Conservation (phyloP, 331 rosid genomes). For the Erythrophleum ivorense region DNA sequence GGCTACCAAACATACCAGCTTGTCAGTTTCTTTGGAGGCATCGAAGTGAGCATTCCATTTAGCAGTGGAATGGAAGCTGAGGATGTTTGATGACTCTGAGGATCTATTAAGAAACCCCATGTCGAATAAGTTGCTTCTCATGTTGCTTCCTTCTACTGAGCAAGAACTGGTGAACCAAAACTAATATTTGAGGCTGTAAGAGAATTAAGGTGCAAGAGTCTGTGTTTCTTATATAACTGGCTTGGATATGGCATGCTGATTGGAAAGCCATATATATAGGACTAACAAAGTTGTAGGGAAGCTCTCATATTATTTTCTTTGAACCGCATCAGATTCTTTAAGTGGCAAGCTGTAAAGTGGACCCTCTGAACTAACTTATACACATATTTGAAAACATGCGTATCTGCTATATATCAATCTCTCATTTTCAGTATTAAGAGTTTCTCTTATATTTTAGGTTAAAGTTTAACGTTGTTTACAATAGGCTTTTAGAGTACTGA, state of each 20-base stretch:
- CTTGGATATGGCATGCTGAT: conserved; percentile 27
- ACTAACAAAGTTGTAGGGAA: conserved; percentile 10
- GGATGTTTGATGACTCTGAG: conserved; percentile 36
- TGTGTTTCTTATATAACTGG: conserved; percentile 27
- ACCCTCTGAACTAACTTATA: conserved; percentile 11
- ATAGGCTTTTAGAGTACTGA: neutral
- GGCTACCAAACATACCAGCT: conserved; percentile 62
- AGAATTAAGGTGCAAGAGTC: conserved; percentile 23
- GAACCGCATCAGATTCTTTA: conserved; percentile 40
- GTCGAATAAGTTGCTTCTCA: conserved; percentile 35
- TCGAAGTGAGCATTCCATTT: conserved; percentile 61
- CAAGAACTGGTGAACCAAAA: conserved; percentile 10
- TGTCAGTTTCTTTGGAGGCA: conserved; percentile 54
- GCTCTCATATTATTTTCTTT: conserved; percentile 1
- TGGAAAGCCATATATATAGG: conserved; percentile 30
- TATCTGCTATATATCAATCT: neutral
- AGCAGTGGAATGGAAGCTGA: conserved; percentile 49
- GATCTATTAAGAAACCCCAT: conserved; percentile 24
- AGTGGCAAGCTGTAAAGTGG: conserved; percentile 42
- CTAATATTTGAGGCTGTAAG: conserved; percentile 9
- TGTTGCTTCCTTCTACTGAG: conserved; percentile 34
- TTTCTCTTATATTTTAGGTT: neutral
- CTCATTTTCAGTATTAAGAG: neutral
- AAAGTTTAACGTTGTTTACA: neutral
- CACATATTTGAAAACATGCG: conserved; percentile 10